Base-by-base conservation (phyloP, 228 moss, liverwort and hornwort species). In the Sphagnum fallax region DNA sequence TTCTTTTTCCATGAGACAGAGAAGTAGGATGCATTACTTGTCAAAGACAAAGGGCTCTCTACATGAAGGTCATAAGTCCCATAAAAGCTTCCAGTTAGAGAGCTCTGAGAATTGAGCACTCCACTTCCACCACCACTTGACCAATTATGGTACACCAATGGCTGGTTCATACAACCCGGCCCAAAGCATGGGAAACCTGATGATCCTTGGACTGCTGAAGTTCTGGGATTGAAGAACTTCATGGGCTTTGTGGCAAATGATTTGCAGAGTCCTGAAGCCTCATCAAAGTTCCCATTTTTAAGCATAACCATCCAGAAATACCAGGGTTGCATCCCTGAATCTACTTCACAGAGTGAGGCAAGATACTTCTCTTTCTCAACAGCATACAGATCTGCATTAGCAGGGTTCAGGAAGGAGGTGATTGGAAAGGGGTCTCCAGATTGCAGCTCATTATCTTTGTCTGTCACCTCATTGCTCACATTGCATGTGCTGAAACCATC, bases 301-400 rank as follows among this genome's bases (percentile, higher is more conserved):
- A 95, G 82, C 95, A 95, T 95, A 71, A 95, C 78, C 95, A 90
- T 95, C 95, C 95, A 95, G 62, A 90, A 95, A 67, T 86, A 79
- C 95, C 95, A 95, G 7, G 92, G 81, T 12, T 4, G 4, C 8
- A 12, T 6, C 0, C 63, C 16, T 8, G 80, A 50, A 5, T 80
- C 61, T 16, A 59, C 85, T 52, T 75, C 71, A 73, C 95, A 95
- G 4, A 90, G 76, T 8, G 77, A 77, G 6, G 79, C 95, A 7
- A 95, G 76, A 61, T 90, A 95, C 69, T 87, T 87, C 79, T 87
- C 95, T 75, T 95, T 95, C 69, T 90, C 95, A 0, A 95, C 81
- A 0, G 82, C 90, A 63, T 87, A 92, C 50, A 85, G 8, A 71
- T 95, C 85, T 4, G 95, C 77, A 71, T 90, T 79, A 53, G 73